Conservation (phyloP, 176 grass and related monocot genomes). For the Carex myosuroides region DNA sequence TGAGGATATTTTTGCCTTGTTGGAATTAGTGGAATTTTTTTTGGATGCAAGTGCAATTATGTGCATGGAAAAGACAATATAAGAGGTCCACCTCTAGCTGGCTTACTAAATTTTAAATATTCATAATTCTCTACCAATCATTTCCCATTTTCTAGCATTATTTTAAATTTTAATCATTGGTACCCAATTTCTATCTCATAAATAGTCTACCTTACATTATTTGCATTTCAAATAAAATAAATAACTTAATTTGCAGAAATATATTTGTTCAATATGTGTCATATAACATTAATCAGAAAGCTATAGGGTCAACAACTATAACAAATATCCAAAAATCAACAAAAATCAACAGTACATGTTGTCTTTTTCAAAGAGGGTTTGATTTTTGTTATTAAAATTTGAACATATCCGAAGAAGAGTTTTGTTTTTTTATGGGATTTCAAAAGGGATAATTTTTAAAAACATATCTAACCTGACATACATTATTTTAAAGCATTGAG, state of each 20-base stretch:
- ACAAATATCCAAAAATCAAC: background rate
- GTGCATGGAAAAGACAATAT: conserved; percentile 10
- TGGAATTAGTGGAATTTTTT: background rate
- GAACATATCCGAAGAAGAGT: background rate
- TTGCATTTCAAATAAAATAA: background rate
- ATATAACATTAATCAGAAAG: background rate
- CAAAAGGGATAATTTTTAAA: background rate
- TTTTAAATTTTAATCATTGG: background rate
- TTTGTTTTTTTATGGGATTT: background rate
- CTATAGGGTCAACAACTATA: background rate
- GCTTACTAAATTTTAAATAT: background rate
- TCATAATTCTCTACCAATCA: background rate
- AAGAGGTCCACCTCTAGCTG: conserved; percentile 1
- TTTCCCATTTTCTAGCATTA: conserved; percentile 9
- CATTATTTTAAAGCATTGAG: background rate
- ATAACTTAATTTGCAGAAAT: background rate
- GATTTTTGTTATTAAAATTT: background rate
- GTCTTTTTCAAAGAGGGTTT: background rate
- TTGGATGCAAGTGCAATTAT: conserved; percentile 10
- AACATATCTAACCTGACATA: background rate
- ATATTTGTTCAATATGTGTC: background rate
- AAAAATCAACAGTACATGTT: background rate
- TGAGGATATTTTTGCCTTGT: background rate
- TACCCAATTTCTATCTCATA: background rate
- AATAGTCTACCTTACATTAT: background rate